These are phyloP conservation scores for Elaeis guineensis DNA, from an alignment of 176 grass and related monocot genomes.

Conservation along the genomic window DNA sequence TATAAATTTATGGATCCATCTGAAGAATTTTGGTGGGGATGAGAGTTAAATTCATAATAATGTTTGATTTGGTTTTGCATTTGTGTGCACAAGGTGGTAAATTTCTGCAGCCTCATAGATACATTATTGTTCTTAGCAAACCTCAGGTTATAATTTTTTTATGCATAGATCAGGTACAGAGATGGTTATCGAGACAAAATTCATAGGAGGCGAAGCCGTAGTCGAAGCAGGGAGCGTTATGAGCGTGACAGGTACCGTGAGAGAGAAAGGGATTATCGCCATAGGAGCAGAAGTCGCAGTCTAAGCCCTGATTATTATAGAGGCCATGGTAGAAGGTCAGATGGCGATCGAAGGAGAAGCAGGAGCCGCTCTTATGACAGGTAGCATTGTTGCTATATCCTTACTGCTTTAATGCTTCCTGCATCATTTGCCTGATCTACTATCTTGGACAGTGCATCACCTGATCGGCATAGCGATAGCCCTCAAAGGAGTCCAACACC, in stretches of 20 bases:
- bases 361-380: conserved; percentile 12
- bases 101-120: too few species aligned
- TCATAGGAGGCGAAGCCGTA: conserved; percentile 11
- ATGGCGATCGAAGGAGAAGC: conserved; percentile 1
- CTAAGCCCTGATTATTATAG: conserved; percentile 27
- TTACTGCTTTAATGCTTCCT: not conserved
- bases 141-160: too few species aligned
- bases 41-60: too few species aligned
- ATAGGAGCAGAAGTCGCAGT: not conserved
- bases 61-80: too few species aligned
- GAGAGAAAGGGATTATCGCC: conserved; percentile 3
- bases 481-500: conserved; percentile 49
- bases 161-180: not conserved
- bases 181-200: conserved; percentile 3
- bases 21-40: too few species aligned
- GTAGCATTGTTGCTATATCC: not conserved
- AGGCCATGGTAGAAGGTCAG: conserved; percentile 46
- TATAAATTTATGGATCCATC: too few species aligned
- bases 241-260: conserved; percentile 4
- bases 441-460: conserved; percentile 27
- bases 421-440: not conserved
- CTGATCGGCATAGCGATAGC: conserved; percentile 32
- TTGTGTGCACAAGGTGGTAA: too few species aligned
- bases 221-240: conserved; percentile 14
- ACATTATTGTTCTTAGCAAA: too few species aligned